Evolutionary conservation across 1,139 yeast species (phyloP).

Genomic region (Diutina sp.): DNA sequence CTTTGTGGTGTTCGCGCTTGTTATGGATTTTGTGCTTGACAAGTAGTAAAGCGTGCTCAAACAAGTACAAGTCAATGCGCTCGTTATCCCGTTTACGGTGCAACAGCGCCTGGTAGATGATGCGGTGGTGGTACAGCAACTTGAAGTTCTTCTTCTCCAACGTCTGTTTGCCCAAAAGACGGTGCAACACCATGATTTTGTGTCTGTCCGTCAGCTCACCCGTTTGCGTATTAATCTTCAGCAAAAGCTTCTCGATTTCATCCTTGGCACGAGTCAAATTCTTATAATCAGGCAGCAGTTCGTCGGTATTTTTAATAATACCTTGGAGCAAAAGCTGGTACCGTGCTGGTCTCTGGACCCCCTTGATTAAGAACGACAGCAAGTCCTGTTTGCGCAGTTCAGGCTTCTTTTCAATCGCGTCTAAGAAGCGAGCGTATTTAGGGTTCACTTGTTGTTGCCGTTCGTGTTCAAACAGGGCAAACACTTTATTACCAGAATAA

Average conservation of each 20-base stretch:
- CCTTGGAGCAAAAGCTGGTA: constrained; percentile 80
- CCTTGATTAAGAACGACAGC: constrained; percentile 86
- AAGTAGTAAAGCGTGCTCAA: constrained; percentile 80
- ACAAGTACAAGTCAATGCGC: constrained; percentile 70
- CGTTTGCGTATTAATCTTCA: constrained; percentile 75
- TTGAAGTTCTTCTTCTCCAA: constrained; percentile 53
- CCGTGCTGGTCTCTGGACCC: constrained; percentile 92
- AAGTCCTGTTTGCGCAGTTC: constrained; percentile 87
- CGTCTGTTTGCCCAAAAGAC: constrained; percentile 70
- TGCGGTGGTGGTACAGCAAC: constrained; percentile 69
- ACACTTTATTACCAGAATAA: constrained; percentile 93
- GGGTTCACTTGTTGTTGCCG: constrained; percentile 86
- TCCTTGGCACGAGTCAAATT: constrained; percentile 64
- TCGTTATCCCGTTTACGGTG: constrained; percentile 59
- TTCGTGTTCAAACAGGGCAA: constrained; percentile 92
- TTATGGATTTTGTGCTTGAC: constrained; percentile 80
- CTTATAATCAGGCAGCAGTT: constrained; percentile 62
- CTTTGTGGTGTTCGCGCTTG: constrained; percentile 85
- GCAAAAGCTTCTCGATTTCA: constrained; percentile 63
- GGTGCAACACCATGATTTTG: constrained; percentile 76
- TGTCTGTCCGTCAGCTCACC: constrained; percentile 94
- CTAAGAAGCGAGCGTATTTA: constrained; percentile 82
- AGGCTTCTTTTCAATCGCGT: constrained; percentile 79
- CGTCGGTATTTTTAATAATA: constrained; percentile 68
- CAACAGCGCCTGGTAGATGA: constrained; percentile 66